phyloP scores from a whole-genome alignment of 164 flowering plant species.

The Akebia trifoliata region DNA sequence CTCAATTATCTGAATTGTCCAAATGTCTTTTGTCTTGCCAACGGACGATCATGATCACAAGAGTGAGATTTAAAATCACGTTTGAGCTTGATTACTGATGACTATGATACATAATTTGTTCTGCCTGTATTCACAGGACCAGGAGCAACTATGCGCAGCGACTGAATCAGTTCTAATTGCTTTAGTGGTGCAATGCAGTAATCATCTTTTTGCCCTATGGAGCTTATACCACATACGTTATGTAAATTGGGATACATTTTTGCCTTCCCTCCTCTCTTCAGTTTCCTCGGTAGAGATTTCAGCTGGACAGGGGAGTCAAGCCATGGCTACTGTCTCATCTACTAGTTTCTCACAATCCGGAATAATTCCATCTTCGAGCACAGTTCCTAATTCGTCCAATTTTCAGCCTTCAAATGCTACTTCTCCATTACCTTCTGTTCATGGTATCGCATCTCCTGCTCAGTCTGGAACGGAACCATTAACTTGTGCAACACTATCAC shows the following conservation, averaged over 20 bases:
- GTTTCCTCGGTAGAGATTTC: slow-evolving; percentile 71
- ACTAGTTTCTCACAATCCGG: slow-evolving; percentile 48
- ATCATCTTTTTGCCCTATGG: slow-evolving; percentile 79
- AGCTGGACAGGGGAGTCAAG: slow-evolving; percentile 51
- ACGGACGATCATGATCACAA: too few species aligned
- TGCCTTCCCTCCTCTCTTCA: slow-evolving; percentile 83
- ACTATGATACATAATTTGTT: slow-evolving; percentile 3
- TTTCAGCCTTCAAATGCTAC: slow-evolving; percentile 73
- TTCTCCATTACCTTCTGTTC: slow-evolving; percentile 72
- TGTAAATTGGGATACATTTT: slow-evolving; percentile 87
- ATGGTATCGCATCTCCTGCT: slow-evolving; percentile 86
- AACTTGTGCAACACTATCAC: slow-evolving; percentile 46
- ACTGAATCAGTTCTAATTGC: slow-evolving; percentile 83
- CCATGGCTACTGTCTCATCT: slow-evolving; percentile 37
- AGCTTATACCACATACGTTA: slow-evolving; percentile 66
- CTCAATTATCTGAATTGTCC: too few species aligned
- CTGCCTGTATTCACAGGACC: slow-evolving; percentile 52
- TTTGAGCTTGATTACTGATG: slow-evolving; percentile 8
- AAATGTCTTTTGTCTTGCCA: too few species aligned
- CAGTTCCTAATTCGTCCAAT: slow-evolving; percentile 40
- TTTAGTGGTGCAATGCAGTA: slow-evolving; percentile 81
- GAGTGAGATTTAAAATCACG: too few species aligned
- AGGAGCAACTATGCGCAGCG: slow-evolving; percentile 71
- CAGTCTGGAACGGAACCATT: slow-evolving; percentile 60
- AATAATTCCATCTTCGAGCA: slow-evolving; percentile 38